Conservation (phyloP, 129 eudicot genomes). For the Saussurea involucrata region DNA sequence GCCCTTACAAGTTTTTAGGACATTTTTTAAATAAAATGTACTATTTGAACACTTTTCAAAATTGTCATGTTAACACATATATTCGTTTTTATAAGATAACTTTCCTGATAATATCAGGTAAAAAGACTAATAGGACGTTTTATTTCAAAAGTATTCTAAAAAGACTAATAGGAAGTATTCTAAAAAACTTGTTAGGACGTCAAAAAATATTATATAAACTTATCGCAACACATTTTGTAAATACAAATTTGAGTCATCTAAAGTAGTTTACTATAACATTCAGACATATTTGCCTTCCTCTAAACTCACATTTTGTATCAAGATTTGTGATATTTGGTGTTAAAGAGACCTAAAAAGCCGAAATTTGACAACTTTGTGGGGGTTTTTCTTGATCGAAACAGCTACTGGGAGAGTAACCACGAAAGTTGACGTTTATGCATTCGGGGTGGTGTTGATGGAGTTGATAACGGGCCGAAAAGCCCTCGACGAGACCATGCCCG, state of each 20-base stretch:
- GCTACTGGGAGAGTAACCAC: constrained; percentile 67
- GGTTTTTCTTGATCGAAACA: constrained; percentile 18
- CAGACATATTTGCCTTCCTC: background rate
- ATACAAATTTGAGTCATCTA: background rate
- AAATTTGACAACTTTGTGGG: background rate
- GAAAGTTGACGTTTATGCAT: constrained; percentile 58
- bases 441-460: constrained; percentile 63
- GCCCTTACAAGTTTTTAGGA: background rate
- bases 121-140: background rate
- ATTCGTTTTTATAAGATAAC: too few species aligned
- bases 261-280: background rate
- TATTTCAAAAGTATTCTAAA: too few species aligned
- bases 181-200: too few species aligned
- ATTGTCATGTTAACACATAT: too few species aligned
- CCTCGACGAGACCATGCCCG: constrained; percentile 44
- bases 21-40: too few species aligned
- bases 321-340: background rate
- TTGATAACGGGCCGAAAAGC: constrained; percentile 58
- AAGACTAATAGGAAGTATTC: too few species aligned
- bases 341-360: background rate
- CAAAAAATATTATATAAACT: too few species aligned
- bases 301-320: background rate
- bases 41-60: too few species aligned
- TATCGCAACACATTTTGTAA: background rate
- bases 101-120: too few species aligned